Percentiles rank a stretch among this genome's conserved stretches.
phyloP scores from a whole-genome alignment of 768 basidiomycete genomes.

The Calocera cornea region DNA sequence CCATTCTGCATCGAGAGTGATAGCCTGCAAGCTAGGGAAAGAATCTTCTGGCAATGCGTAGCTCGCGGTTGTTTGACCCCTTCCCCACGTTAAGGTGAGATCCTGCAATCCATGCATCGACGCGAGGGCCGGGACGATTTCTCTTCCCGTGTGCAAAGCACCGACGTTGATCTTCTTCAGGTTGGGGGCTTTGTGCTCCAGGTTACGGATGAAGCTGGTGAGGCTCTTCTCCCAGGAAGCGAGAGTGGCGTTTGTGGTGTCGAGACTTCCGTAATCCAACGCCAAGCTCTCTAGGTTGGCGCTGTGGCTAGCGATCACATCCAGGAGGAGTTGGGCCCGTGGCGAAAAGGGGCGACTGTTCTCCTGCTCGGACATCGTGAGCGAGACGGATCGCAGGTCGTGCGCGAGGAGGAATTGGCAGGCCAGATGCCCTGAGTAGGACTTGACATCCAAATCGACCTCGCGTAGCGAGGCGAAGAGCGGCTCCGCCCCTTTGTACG shows the following conservation, averaged over 20 bases:
- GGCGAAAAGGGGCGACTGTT: background rate
- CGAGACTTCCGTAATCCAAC: background rate
- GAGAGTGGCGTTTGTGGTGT: background rate
- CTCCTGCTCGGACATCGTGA: background rate
- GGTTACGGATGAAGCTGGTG: background rate
- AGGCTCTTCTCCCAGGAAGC: background rate
- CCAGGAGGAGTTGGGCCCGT: background rate
- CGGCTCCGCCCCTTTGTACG: background rate
- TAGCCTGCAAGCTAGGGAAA: background rate
- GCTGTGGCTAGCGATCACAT: background rate
- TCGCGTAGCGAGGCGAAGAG: background rate
- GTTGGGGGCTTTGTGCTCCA: background rate
- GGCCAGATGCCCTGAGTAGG: background rate
- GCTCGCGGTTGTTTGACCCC: background rate
- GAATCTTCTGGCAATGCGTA: background rate
- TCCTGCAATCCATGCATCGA: background rate
- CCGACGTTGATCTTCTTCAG: background rate
- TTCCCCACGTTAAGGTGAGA: background rate
- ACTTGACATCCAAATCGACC: background rate
- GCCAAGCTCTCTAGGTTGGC: background rate
- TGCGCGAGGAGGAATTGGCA: background rate
- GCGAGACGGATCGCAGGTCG: background rate
- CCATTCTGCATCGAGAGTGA: background rate
- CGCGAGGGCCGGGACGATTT: background rate
- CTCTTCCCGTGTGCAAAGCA: background rate